These are phyloP conservation scores for Penicillium olsonii DNA, from an alignment of 2,329 filamentous ascomycete species.

Conservation along the genomic window DNA sequence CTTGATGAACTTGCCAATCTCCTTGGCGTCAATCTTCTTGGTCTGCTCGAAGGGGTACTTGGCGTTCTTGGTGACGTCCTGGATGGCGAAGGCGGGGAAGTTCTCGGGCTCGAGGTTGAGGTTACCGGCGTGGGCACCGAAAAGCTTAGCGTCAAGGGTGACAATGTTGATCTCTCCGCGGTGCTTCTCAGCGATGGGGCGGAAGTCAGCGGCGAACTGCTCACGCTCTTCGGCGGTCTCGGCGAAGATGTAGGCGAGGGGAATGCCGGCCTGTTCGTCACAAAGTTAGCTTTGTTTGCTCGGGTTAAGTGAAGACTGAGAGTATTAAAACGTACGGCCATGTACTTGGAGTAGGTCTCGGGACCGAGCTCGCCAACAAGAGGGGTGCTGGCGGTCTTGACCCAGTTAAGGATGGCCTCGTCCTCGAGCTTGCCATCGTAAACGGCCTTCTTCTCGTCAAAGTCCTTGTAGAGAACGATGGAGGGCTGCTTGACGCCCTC, in stretches of 20 bases:
- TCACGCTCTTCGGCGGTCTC: constrained; percentile 89
- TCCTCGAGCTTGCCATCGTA: constrained; percentile 80
- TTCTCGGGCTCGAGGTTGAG: constrained; percentile 94
- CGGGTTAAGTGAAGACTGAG: background rate
- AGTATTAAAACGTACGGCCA: constrained; percentile 61
- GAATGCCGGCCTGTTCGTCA: constrained; percentile 67
- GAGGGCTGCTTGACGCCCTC: constrained; percentile 86
- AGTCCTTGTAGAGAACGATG: constrained; percentile 93
- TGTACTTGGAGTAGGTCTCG: constrained; percentile 94
- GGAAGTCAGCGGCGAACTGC: constrained; percentile 73
- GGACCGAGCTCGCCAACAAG: constrained; percentile 94
- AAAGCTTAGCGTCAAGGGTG: constrained; percentile 91
- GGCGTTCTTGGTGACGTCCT: constrained; percentile 91
- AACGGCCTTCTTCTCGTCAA: constrained; percentile 91
- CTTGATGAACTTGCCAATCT: constrained; percentile 79
- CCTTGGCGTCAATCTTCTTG: constrained; percentile 71
- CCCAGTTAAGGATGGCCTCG: constrained; percentile 78
- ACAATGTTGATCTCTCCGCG: constrained; percentile 97
- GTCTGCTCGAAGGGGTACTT: constrained; percentile 94
- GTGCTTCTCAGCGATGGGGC: constrained; percentile 84
- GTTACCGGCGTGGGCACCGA: constrained; percentile 93
- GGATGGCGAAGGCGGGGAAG: constrained; percentile 97
- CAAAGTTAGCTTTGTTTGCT: constrained; percentile 1
- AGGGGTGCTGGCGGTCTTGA: constrained; percentile 81
- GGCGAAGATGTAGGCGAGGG: constrained; percentile 96